Conservation (phyloP, 164 flowering plant species). For the Chimonanthus salicifolius region DNA sequence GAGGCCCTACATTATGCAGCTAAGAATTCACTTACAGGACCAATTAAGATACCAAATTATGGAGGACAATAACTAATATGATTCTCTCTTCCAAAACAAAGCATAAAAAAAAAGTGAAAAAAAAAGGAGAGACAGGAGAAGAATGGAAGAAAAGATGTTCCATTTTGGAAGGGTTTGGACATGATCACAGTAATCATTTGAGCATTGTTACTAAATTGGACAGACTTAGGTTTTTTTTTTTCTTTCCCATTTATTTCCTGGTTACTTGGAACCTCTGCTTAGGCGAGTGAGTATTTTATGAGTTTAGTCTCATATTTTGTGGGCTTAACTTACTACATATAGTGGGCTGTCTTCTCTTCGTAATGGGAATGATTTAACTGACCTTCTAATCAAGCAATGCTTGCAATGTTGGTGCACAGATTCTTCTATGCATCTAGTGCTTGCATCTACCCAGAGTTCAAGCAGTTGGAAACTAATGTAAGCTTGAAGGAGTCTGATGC, state of each 20-base stretch:
- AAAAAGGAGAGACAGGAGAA: background rate
- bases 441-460: slow-evolving; percentile 95
- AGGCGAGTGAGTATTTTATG: background rate
- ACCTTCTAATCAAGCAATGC: background rate
- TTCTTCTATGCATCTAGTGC: slow-evolving; percentile 98
- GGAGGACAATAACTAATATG: too few species aligned
- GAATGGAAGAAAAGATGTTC: background rate
- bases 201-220: background rate
- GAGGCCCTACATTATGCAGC: background rate
- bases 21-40: background rate
- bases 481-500: slow-evolving; percentile 99
- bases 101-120: too few species aligned
- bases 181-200: background rate
- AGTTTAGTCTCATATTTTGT: background rate
- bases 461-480: slow-evolving; percentile 97
- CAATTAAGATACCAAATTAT: too few species aligned
- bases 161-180: background rate
- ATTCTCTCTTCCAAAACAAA: too few species aligned
- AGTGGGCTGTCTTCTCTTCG: background rate
- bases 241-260: background rate
- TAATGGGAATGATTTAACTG: background rate
- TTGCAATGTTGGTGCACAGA: slow-evolving; percentile 32
- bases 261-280: background rate
- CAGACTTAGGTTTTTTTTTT: too few species aligned
- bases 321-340: background rate